Conservation (phyloP, 1,284 basidiomycete genomes). For the Cystobasidium pallidum region DNA sequence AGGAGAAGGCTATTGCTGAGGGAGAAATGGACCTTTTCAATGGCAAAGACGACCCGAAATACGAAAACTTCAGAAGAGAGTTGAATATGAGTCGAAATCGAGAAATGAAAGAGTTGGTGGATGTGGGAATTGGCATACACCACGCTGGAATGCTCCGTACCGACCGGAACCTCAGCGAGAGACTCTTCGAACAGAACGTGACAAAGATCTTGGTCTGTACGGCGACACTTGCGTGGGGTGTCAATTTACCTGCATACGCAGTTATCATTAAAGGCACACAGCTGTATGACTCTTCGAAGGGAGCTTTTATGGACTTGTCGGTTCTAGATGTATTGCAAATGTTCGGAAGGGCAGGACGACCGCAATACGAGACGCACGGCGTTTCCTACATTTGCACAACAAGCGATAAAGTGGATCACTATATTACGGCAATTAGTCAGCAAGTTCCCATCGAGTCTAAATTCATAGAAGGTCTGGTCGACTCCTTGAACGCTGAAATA, state of each 20-base stretch:
- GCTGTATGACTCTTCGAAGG: slow-evolving; percentile 86
- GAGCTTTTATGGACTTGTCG: slow-evolving; percentile 88
- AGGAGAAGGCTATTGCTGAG: slow-evolving; percentile 77
- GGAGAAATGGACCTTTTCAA: slow-evolving; percentile 76
- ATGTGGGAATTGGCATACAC: slow-evolving; percentile 91
- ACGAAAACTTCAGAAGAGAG: slow-evolving; percentile 73
- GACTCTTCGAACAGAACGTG: slow-evolving; percentile 85
- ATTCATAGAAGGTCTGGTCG: slow-evolving; percentile 83
- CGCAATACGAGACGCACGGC: slow-evolving; percentile 91
- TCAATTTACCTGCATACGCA: slow-evolving; percentile 97
- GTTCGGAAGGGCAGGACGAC: slow-evolving; percentile 62
- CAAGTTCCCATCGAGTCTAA: slow-evolving; percentile 95
- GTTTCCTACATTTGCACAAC: slow-evolving; percentile 97
- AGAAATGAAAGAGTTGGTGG: slow-evolving; percentile 95
- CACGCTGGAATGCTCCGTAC: slow-evolving; percentile 97
- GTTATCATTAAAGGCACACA: slow-evolving; percentile 97
- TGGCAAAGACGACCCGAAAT: slow-evolving; percentile 77
- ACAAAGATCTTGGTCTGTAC: slow-evolving; percentile 99
- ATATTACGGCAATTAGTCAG: slow-evolving; percentile 59
- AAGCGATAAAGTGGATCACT: slow-evolving; percentile 89
- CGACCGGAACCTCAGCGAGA: slow-evolving; percentile 94
- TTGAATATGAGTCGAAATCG: slow-evolving; percentile 83
- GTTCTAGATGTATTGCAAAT: slow-evolving; percentile 88
- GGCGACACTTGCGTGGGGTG: slow-evolving; percentile 98
- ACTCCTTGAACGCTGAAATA: slow-evolving; percentile 94